phyloP scores from a whole-genome alignment of 2,329 filamentous ascomycete species.

The Aspergillus tubingensis region DNA sequence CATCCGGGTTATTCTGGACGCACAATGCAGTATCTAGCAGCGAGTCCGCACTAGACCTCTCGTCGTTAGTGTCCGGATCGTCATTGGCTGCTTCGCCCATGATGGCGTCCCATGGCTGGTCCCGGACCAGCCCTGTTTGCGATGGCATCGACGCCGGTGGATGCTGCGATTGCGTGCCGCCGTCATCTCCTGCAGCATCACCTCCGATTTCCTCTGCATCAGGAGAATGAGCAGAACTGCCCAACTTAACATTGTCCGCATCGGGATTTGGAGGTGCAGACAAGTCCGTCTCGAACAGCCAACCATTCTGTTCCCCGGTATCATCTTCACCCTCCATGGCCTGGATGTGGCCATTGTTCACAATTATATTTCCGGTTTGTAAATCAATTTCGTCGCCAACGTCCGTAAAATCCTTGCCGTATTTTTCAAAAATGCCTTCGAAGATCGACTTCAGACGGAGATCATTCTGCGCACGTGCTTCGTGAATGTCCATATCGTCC shows the following conservation, averaged over 20 bases:
- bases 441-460: conserved; percentile 77
- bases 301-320: conserved; percentile 16
- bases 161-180: conserved; percentile 9
- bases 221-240: background rate
- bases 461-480: conserved; percentile 67
- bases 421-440: conserved; percentile 87
- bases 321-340: conserved; percentile 33
- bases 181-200: conserved; percentile 4
- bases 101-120: conserved; percentile 1
- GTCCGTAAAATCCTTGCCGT: conserved; percentile 76
- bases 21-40: conserved; percentile 22
- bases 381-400: conserved; percentile 90
- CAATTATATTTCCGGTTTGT: conserved; percentile 75
- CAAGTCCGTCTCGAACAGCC: conserved; percentile 12
- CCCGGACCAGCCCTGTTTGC: conserved; percentile 6
- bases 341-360: conserved; percentile 84
- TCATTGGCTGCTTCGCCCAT: conserved; percentile 12
- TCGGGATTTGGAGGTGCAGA: background rate
- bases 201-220: conserved; percentile 1
- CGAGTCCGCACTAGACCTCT: conserved; percentile 27
- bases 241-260: background rate
- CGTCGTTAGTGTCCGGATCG: conserved; percentile 23
- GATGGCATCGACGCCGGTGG: conserved; percentile 11
- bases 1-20: conserved; percentile 13
- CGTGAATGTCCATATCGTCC: conserved; percentile 57